Evolutionary conservation across 768 basidiomycete genomes (phyloP), one percentile per base, ranked within the genome.

Genomic region (Xerocomellus chrysenteron): DNA sequence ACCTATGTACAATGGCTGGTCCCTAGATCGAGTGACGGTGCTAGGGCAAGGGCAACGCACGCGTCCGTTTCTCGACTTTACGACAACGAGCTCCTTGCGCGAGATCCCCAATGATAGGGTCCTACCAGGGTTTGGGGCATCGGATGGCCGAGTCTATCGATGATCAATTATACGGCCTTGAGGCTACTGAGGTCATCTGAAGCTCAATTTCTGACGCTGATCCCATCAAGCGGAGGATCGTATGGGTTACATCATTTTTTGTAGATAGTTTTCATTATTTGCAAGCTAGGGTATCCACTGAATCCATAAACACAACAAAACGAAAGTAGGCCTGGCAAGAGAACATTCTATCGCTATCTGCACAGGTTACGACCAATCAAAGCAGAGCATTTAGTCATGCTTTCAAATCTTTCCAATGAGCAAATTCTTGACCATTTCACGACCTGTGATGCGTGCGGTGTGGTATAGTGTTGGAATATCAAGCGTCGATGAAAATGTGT

Each of bases 361-460:
- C 47, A 28, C 10, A n/a, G 28, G 39, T 41, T 17, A 11, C 32
- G 6, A 26, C 28, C 24, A 2, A n/a, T 36, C 24, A 33, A n/a
- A 10, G 41, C 19, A 26, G 16, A 51, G 40, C 11, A 39, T 24
- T 14, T 35, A 24, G 42, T 19, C 14, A 21, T 26, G 26, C 49
- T 37, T 44, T 70, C 48, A 98, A 50, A 98, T 90, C 76, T 98
- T 98, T 39, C 90, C 92, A 52, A 88, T 77, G 13, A 94, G 73
- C 30, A 97, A 68, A 66, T 99, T 99, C 55, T 73, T 76, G 52
- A 87, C 73, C 71, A 91, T 97, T 76, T 97, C 94, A 57, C 92
- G 78, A 5, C 73, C 94, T 0, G 93, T 92, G 58, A 96, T 81
- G 32, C 83, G 75, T 9, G 80, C 75, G 0, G 94, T 98, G 63